phyloP scores from a whole-genome alignment of 768 basidiomycete species.

The Scleroderma citrinum region DNA sequence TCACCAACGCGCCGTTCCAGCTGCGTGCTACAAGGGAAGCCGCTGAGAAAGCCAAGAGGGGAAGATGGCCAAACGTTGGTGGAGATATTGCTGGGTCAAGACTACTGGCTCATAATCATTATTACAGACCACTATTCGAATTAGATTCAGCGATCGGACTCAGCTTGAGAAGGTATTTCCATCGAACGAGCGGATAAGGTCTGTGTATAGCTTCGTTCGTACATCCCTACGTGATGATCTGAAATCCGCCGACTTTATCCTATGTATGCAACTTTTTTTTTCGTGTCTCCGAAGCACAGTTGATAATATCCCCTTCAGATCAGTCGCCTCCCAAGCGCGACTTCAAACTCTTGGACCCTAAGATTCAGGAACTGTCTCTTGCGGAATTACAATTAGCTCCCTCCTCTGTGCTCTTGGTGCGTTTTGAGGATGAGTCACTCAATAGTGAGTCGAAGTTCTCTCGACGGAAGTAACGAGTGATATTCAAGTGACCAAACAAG shows the following conservation, averaged over 20 bases:
- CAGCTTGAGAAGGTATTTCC: conserved; percentile 75
- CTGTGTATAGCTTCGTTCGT: conserved; percentile 83
- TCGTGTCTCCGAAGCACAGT: not conserved
- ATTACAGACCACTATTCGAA: conserved; percentile 68
- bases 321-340: conserved; percentile 81
- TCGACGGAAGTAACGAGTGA: too few species aligned
- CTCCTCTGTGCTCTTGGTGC: conserved; percentile 68
- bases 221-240: conserved; percentile 65
- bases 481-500: conserved; percentile 29
- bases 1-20: conserved; percentile 67
- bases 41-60: conserved; percentile 49
- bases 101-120: conserved; percentile 9
- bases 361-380: conserved; percentile 62
- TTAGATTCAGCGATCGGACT: conserved; percentile 76
- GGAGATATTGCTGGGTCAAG: not conserved
- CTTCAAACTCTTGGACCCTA: conserved; percentile 72
- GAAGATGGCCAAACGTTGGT: conserved; percentile 68
- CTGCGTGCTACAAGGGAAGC: conserved; percentile 60
- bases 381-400: conserved; percentile 72
- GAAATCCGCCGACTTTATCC: conserved; percentile 73
- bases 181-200: conserved; percentile 72
- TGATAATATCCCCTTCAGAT: conserved; percentile 38
- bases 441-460: conserved; percentile 44
- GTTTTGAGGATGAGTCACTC: conserved; percentile 65
- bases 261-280: conserved; percentile 52